A percentile compares a stretch with the other conserved stretches of the same genome.
Conservation (phyloP, 2,329 filamentous ascomycete species). For the Magnaporthiopsis poae region DNA sequence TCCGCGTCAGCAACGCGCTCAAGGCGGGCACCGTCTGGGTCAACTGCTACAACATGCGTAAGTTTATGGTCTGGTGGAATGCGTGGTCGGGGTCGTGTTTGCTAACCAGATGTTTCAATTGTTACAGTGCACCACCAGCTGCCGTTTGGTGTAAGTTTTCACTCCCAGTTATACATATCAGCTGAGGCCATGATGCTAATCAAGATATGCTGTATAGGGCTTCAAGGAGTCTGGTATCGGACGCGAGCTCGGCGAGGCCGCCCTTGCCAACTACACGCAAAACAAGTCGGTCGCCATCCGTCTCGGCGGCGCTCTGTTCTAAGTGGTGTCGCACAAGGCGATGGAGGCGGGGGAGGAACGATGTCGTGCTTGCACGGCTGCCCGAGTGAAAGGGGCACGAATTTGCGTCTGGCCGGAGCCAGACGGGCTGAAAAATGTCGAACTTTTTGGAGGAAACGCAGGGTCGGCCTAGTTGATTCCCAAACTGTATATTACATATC, state of each 20-base stretch:
- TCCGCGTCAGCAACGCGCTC: constrained; percentile 66
- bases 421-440: background rate
- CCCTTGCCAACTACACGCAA: constrained; percentile 58
- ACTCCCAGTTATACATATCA: background rate
- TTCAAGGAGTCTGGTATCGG: constrained; percentile 73
- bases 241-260: constrained; percentile 62
- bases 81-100: background rate
- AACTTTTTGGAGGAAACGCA: background rate
- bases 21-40: constrained; percentile 60
- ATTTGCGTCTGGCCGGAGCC: background rate
- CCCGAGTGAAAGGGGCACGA: no score
- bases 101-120: background rate
- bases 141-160: constrained; percentile 37
- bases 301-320: constrained; percentile 29
- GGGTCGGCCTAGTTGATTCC: background rate
- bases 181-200: no score
- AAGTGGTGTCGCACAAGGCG: constrained; percentile 11
- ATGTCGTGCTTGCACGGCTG: background rate
- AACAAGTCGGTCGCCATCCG: constrained; percentile 43
- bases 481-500: background rate
- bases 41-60: constrained; percentile 25
- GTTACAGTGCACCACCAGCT: constrained; percentile 60
- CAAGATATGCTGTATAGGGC: constrained; percentile 46
- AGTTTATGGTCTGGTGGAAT: background rate
- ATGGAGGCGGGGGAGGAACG: background rate